Conservation (phyloP, 306 rosid genomes). For the Ochetophila trinervis region DNA sequence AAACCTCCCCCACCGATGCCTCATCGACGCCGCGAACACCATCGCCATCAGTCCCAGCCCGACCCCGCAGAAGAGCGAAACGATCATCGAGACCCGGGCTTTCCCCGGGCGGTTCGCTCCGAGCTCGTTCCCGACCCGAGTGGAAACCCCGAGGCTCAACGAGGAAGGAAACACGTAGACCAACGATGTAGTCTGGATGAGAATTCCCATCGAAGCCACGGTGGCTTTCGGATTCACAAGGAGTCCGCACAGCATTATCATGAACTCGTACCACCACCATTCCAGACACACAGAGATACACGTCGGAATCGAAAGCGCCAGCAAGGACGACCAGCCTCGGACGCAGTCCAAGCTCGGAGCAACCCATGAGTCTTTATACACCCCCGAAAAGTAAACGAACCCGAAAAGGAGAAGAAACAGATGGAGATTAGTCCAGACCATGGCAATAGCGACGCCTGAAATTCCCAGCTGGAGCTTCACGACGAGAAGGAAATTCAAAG, state of each 20-base stretch:
- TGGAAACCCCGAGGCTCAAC: constrained; percentile 81
- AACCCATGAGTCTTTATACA: constrained; percentile 86
- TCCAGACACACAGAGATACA: constrained; percentile 91
- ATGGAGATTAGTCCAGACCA: constrained; percentile 71
- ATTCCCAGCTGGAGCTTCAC: constrained; percentile 68
- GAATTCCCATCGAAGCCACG: constrained; percentile 85
- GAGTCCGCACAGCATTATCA: constrained; percentile 85
- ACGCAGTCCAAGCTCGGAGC: constrained; percentile 65
- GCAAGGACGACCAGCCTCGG: constrained; percentile 68
- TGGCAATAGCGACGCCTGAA: constrained; percentile 81
- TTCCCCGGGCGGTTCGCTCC: constrained; percentile 75
- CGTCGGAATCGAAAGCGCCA: constrained; percentile 72
- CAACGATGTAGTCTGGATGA: constrained; percentile 78
- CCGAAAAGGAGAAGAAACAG: constrained; percentile 56
- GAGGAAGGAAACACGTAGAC: constrained; percentile 90
- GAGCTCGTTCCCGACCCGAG: constrained; percentile 69
- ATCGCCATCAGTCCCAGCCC: constrained; percentile 65
- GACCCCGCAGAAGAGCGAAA: constrained; percentile 50
- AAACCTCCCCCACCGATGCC: constrained; percentile 77
- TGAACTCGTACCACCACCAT: constrained; percentile 99
- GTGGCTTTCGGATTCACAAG: constrained; percentile 75
- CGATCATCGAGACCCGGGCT: constrained; percentile 76
- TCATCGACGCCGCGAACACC: constrained; percentile 59
- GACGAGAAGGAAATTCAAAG: constrained; percentile 68
- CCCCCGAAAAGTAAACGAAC: constrained; percentile 65